Percentiles rank a stretch among this genome's conserved stretches.
phyloP scores from a whole-genome alignment of 441 rosid genomes.

The Euphorbia schlechtendalii region DNA sequence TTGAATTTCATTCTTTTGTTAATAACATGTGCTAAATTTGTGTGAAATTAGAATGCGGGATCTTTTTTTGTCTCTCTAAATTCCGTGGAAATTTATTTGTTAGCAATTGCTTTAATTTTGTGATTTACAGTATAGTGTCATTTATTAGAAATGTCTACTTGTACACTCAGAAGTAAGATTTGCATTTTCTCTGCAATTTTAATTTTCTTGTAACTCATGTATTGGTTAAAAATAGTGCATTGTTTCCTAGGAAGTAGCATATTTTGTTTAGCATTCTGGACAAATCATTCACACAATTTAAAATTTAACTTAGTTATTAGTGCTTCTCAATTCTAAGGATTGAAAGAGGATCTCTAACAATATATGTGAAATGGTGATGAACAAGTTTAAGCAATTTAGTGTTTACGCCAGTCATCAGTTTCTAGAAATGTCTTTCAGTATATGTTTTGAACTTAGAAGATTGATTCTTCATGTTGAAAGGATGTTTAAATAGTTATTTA shows the following conservation, averaged over 20 bases:
- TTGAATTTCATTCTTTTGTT: not conserved
- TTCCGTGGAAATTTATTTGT: not conserved
- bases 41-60: not conserved
- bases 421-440: not conserved
- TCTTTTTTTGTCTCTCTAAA: not conserved
- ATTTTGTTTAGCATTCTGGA: no score
- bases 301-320: not conserved
- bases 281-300: not conserved
- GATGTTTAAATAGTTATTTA: not conserved
- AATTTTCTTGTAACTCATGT: not conserved
- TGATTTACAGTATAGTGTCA: not conserved
- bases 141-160: not conserved
- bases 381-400: conserved; percentile 1
- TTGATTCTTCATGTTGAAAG: conserved; percentile 1
- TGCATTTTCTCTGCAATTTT: not conserved
- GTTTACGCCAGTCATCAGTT: not conserved
- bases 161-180: not conserved
- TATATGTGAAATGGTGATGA: not conserved
- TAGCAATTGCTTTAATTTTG: not conserved
- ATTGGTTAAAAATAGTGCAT: not conserved
- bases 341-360: not conserved
- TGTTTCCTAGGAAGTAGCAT: not conserved
- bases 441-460: not conserved
- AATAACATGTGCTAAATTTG: not conserved
- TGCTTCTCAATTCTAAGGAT: not conserved